These are phyloP conservation scores for Phytophthora litchii DNA, from an alignment of 352 stramenopile species.

Conservation along the genomic window DNA sequence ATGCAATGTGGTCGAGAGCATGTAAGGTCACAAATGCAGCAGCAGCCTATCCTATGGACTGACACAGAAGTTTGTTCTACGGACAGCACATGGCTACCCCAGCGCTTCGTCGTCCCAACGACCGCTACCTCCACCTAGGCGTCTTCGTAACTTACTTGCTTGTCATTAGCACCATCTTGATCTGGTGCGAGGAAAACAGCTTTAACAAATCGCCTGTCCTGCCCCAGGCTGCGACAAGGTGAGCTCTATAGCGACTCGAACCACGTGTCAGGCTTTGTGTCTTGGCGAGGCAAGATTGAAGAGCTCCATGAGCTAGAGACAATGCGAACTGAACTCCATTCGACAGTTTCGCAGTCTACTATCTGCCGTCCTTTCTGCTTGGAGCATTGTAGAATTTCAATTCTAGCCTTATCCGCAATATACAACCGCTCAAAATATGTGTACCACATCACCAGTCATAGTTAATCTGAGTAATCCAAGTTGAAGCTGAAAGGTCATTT, in stretches of 20 bases:
- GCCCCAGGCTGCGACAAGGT: not conserved
- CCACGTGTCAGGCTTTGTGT: not conserved
- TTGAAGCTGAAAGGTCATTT: slow-evolving; percentile 23
- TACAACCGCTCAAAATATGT: not conserved
- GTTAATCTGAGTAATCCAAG: not conserved
- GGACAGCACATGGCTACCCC: too few relatives aligned
- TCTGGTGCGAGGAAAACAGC: not conserved
- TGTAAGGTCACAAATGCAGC: too few relatives aligned
- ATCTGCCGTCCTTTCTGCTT: slow-evolving; percentile 18
- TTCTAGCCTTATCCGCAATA: not conserved
- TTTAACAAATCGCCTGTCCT: slow-evolving; percentile 22
- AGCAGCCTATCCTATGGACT: too few relatives aligned
- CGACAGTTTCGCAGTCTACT: slow-evolving; percentile 16
- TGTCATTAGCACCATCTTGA: too few relatives aligned
- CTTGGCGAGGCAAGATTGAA: not conserved
- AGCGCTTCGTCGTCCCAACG: too few relatives aligned
- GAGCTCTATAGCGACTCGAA: slow-evolving; percentile 17
- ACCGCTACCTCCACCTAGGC: too few relatives aligned
- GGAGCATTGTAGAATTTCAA: not conserved
- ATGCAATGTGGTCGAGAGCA: not conserved
- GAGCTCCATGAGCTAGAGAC: slow-evolving; percentile 6
- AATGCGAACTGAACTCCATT: slow-evolving; percentile 21
- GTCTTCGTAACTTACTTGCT: too few relatives aligned
- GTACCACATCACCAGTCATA: not conserved
- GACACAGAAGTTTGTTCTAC: too few relatives aligned